These are phyloP conservation scores for Aureobasidium sp. DNA, from an alignment of 2,329 filamentous ascomycete genomes.

Conservation along the genomic window DNA sequence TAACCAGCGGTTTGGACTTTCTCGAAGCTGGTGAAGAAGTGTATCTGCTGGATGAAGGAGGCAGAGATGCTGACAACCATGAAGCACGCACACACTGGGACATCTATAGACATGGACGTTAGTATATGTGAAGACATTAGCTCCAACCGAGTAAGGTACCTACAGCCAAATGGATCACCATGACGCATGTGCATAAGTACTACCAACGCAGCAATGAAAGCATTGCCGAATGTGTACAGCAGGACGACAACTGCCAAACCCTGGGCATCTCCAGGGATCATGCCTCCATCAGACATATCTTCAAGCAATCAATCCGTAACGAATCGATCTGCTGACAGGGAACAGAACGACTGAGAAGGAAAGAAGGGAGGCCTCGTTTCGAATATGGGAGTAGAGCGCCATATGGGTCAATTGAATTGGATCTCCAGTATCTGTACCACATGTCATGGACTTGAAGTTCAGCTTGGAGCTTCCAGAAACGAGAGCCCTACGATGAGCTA, in stretches of 20 bases:
- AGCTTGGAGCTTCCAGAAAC: not conserved
- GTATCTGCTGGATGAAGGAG: slow-evolving; percentile 8
- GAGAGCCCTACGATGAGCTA: not conserved
- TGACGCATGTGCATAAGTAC: not conserved
- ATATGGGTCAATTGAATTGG: not conserved
- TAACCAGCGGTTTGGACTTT: not conserved
- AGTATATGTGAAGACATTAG: not conserved
- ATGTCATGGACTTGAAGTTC: not conserved
- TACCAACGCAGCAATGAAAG: not conserved
- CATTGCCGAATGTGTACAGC: slow-evolving; percentile 1
- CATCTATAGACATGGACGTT: not conserved
- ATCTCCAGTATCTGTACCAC: not conserved
- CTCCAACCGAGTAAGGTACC: not conserved
- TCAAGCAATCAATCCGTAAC: not conserved
- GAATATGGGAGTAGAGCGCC: not conserved
- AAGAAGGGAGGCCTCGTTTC: not conserved
- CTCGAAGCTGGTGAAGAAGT: slow-evolving; percentile 8
- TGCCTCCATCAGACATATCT: slow-evolving; percentile 8
- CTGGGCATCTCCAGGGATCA: slow-evolving; percentile 3
- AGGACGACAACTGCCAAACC: slow-evolving; percentile 2
- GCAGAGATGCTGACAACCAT: slow-evolving; percentile 6
- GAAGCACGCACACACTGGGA: not conserved
- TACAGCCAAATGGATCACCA: slow-evolving; percentile 10
- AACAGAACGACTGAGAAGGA: not conserved
- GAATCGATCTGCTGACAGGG: not conserved